Percentiles rank a stretch among this genome's conserved stretches.
Evolutionary conservation across 2,329 filamentous ascomycete species (phyloP).

Genomic region (Ophiostoma ulmi): DNA sequence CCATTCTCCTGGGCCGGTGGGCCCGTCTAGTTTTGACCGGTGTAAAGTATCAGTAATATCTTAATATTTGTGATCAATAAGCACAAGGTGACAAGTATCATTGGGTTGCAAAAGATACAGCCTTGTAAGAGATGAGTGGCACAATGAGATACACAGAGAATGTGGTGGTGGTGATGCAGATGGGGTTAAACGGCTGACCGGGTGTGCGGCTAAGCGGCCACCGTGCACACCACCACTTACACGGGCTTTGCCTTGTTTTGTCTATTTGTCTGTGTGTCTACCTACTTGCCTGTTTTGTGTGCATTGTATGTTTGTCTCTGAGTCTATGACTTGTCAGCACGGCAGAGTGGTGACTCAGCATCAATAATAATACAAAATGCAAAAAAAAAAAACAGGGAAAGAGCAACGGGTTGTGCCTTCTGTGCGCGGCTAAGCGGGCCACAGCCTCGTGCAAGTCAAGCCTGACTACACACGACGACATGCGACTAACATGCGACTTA

Average conservation of each 20-base stretch:
- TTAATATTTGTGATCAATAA: neutral
- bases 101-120: neutral
- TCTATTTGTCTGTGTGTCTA: neutral
- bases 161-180: slow-evolving; percentile 9
- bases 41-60: neutral
- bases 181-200: slow-evolving; percentile 14
- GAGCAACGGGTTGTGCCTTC: neutral
- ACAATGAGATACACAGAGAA: neutral
- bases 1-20: slow-evolving; percentile 8
- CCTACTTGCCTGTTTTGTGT: neutral
- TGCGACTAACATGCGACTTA: neutral
- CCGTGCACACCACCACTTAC: neutral
- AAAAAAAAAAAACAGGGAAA: neutral
- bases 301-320: neutral
- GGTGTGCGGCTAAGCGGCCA: slow-evolving; percentile 13
- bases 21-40: slow-evolving; percentile 1
- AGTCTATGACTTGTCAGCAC: neutral
- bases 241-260: neutral
- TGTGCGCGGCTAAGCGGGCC: slow-evolving; percentile 11
- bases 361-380: neutral
- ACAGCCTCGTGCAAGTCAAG: slow-evolving; percentile 5
- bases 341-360: neutral
- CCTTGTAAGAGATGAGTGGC: neutral
- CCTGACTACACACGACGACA: neutral
- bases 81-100: neutral